Evolutionary conservation across 495 filamentous ascomycete species (phyloP), one percentile per base, ranked within the genome.

Genomic region (Neurospora hispaniola): DNA sequence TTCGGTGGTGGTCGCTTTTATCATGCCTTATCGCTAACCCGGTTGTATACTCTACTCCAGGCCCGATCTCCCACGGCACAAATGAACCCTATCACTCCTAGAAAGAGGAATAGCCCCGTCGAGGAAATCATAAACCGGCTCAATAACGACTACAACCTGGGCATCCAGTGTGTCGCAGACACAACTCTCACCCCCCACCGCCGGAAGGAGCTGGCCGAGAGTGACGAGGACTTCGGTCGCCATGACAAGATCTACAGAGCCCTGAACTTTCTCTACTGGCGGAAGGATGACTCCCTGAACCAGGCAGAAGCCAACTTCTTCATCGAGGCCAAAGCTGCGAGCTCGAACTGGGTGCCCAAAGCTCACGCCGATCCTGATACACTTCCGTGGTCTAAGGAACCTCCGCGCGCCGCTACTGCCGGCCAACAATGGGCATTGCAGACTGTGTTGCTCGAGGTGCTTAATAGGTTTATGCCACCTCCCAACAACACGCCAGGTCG

Each of bases 101-200:
- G 31, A 16, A 79, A 76, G 42, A 68, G 54, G 20, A 46, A 75
- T 43, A 38, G 44, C 59, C 42, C 66, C 0, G 40, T 78, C 62
- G 70, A 70, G 14, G 35, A 66, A 11, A 72, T 74, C 10, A 42
- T 81, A 40, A 42, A 69, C 4, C 8, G 41, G 0, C 62, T 81
- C 5, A 80, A 81, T 44, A n/a, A 20, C 42, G 72, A 79, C 20
- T 81, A 79, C 11, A 48, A 42, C 10, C 71, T 81, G 5, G 76
- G 66, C 8, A 59, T 80, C 35, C 12, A 72, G 46, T 66, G 54
- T 27, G 16, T 76, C 10, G 73, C 78, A 40, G 74, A 79, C 44
- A 68, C 48, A 20, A 73, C 23, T 69, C 72, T 78, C 10, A 76
- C 75, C 7, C 76, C 74, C 0, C n/a, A 46, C 5, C 48, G 43